These are phyloP conservation scores for Aurinia saxatilis DNA, from an alignment of 345 rosid genomes.

Conservation along the genomic window DNA sequence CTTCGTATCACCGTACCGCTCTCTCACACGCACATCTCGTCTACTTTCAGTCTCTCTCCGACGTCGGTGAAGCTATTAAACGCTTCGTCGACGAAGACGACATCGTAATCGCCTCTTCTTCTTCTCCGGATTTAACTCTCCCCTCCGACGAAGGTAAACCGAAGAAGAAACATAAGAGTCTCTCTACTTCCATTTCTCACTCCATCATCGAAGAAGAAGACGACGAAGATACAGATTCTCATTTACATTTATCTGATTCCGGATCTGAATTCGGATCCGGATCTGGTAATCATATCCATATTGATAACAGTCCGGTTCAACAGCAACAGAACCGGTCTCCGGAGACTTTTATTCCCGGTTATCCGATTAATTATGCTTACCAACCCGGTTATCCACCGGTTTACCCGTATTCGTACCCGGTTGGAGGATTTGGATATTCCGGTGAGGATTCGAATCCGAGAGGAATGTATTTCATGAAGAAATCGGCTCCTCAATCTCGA, in stretches of 20 bases:
- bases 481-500: slow-evolving; percentile 53
- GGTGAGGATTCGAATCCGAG: slow-evolving; percentile 23
- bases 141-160: slow-evolving; percentile 71
- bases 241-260: slow-evolving; percentile 51
- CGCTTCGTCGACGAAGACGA: slow-evolving; percentile 80
- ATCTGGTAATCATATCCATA: slow-evolving; percentile 38
- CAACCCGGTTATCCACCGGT: slow-evolving; percentile 27
- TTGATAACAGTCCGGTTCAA: slow-evolving; percentile 32
- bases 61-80: slow-evolving; percentile 74
- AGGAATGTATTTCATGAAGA: slow-evolving; percentile 68
- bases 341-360: slow-evolving; percentile 10
- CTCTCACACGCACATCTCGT: slow-evolving; percentile 74
- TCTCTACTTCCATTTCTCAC: slow-evolving; percentile 58
- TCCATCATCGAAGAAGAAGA: slow-evolving; percentile 31
- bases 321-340: slow-evolving; percentile 20
- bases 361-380: slow-evolving; percentile 8
- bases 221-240: slow-evolving; percentile 45
- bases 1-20: slow-evolving; percentile 58
- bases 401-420: slow-evolving; percentile 11
- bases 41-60: slow-evolving; percentile 59
- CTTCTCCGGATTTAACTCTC: slow-evolving; percentile 57
- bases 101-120: slow-evolving; percentile 33
- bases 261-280: slow-evolving; percentile 26
- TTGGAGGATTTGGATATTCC: slow-evolving; percentile 35
- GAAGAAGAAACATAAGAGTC: slow-evolving; percentile 3